Evolutionary conservation across 257 asterid species (phyloP).

Genomic region (Solanum medicagineum): DNA sequence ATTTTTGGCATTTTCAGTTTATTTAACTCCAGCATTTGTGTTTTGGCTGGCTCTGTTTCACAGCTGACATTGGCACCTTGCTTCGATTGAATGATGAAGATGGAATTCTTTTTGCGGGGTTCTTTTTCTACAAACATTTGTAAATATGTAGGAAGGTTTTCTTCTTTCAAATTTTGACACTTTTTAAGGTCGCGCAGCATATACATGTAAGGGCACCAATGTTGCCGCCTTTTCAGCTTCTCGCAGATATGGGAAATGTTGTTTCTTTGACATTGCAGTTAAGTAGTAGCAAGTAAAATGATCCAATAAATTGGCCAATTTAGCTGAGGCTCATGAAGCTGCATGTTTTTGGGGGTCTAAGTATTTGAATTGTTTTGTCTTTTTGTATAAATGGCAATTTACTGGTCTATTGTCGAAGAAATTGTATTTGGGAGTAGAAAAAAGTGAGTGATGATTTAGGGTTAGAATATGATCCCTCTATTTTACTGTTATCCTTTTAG

Average conservation of each 20-base stretch:
- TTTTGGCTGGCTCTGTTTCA: neutral
- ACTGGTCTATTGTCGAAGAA: neutral
- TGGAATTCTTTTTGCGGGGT: neutral
- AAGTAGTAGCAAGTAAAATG: neutral
- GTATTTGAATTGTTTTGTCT: neutral
- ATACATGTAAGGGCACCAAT: neutral
- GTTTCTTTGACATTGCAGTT: neutral
- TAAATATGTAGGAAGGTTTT: neutral
- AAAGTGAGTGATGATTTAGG: neutral
- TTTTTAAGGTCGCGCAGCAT: neutral
- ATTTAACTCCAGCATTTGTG: neutral
- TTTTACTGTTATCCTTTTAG: neutral
- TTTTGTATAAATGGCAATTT: neutral
- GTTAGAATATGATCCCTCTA: neutral
- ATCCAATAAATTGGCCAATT: neutral
- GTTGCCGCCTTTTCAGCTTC: neutral
- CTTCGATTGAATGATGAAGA: neutral
- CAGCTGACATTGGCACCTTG: neutral
- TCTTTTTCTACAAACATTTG: neutral
- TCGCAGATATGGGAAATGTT: neutral
- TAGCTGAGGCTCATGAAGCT: neutral
- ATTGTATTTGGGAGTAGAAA: neutral
- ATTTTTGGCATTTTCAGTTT: neutral
- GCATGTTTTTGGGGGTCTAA: neutral
- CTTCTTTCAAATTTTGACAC: neutral